These are phyloP conservation scores for Calonectria hongkongensis DNA, from an alignment of 2,329 filamentous ascomycete species.

Conservation along the genomic window DNA sequence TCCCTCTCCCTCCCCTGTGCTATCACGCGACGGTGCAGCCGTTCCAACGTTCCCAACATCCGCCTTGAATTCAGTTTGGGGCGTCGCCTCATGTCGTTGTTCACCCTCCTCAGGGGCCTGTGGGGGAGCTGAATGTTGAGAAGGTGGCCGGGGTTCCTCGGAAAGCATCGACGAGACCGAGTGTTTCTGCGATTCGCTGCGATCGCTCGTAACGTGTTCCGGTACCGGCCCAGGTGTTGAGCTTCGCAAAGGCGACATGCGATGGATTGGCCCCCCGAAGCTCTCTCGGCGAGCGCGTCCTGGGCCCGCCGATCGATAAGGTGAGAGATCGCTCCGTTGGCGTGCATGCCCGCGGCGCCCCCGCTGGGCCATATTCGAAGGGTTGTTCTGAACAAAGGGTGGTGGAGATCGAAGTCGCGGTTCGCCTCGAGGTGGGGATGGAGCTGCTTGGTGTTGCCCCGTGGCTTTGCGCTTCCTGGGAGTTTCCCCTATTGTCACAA, in stretches of 20 bases:
- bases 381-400: slow-evolving; percentile 54
- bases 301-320: slow-evolving; percentile 56
- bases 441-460: slow-evolving; percentile 60
- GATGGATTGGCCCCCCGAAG: slow-evolving; percentile 52
- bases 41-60: slow-evolving; percentile 40
- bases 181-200: slow-evolving; percentile 57
- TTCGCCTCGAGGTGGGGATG: slow-evolving; percentile 55
- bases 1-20: slow-evolving; percentile 45
- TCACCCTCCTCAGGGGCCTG: slow-evolving; percentile 44
- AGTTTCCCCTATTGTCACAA: slow-evolving; percentile 78
- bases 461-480: slow-evolving; percentile 90
- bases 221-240: slow-evolving; percentile 49
- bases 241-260: slow-evolving; percentile 52
- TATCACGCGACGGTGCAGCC: slow-evolving; percentile 41
- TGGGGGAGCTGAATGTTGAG: slow-evolving; percentile 41
- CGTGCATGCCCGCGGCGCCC: slow-evolving; percentile 58
- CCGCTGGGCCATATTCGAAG: slow-evolving; percentile 52
- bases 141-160: slow-evolving; percentile 46
- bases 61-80: slow-evolving; percentile 44
- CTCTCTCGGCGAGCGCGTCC: slow-evolving; percentile 53
- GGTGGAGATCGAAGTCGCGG: slow-evolving; percentile 60
- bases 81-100: slow-evolving; percentile 38
- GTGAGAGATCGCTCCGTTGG: slow-evolving; percentile 62
- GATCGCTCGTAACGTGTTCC: slow-evolving; percentile 52
- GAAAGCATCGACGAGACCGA: slow-evolving; percentile 60